Evolutionary conservation across 495 filamentous ascomycete species (phyloP), one percentile per base, ranked within the genome.

Genomic region (Aspergillus cristatus): DNA sequence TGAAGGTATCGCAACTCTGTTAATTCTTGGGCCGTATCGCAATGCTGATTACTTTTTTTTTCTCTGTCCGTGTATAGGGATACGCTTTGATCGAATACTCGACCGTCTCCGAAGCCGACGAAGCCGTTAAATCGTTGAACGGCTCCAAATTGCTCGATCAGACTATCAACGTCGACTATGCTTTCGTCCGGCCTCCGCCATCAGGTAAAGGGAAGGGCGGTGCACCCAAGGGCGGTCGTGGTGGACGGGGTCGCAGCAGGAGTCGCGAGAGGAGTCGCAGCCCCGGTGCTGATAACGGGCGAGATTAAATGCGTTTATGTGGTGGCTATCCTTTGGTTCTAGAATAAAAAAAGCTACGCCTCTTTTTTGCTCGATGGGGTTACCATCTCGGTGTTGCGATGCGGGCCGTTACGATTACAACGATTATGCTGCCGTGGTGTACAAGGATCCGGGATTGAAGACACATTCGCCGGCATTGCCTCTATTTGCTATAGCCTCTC

Each of bases 81-180:
- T 96, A 96, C 58, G 86, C 82, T 12, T 70, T 96, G 47, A 91
- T 96, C 53, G 88, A 96, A 68, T 96, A 90, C 62, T 71, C 86
- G 2, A 96, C 89, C 13, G 74, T 91, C 14, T 72, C 79, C 44
- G 87, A 94, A 57, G 91, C 89, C 14, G 74, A 76, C 34, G 83
- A 81, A 24, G 89, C 89, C 32, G 89, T 96, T 52, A 82, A 87
- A 52, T 81, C 81, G 46, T 81, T 86, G 34, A 76, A 94, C 59
- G 73, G 77, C 18, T 74, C 75, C 20, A 89, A 94, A 60, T 63
- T 97, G 22, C 78, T 99, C 18, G 91, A 97, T 44, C 88, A 97
- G 70, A 93, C 84, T 1, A 79, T 99, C 32, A 57, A 72, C 33
- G 87, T 94, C 31, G 93, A 99, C 67, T 99, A 90, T 58, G 93